Percentiles rank a stretch among this genome's conserved stretches.
Evolutionary conservation across 257 asterid species (phyloP).

Genomic region (Euphrasia confusa): DNA sequence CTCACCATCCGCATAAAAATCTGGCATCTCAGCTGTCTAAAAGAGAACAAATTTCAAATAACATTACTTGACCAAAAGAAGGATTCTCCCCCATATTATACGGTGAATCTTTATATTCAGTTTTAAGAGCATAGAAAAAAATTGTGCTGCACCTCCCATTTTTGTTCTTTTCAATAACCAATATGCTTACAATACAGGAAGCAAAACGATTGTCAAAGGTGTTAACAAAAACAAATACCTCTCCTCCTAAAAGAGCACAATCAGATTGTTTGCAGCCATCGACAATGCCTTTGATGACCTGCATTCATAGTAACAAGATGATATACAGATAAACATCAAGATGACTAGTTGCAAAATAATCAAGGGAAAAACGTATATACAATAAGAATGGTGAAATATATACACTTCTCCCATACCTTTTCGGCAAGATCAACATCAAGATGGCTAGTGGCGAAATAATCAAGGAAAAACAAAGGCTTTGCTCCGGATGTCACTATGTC

Average conservation of each 20-base stretch:
- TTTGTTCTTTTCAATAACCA: background rate
- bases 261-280: conserved; percentile 89
- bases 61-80: too few relatives aligned
- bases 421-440: conserved; percentile 97
- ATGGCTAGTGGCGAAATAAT: conserved; percentile 14
- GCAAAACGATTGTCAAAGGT: background rate
- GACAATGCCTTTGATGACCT: conserved; percentile 95
- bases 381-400: too few relatives aligned
- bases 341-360: too few relatives aligned
- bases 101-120: too few relatives aligned
- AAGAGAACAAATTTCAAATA: too few relatives aligned
- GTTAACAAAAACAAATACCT: conserved; percentile 39
- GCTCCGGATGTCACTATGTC: conserved; percentile 98
- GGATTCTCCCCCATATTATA: too few relatives aligned
- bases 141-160: too few relatives aligned
- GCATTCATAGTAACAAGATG: conserved; percentile 26
- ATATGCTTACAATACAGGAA: background rate
- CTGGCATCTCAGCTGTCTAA: too few relatives aligned
- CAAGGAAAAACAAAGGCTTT: conserved; percentile 93
- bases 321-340: background rate
- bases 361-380: background rate
- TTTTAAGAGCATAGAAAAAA: too few relatives aligned
- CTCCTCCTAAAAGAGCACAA: conserved; percentile 92
- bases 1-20: conserved; percentile 46
- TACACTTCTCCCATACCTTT: conserved; percentile 42